Percentiles rank a stretch among this genome's conserved stretches.
Evolutionary conservation across 176 grass and related monocot species (phyloP).

Genomic region (Musa troglodytarum): DNA sequence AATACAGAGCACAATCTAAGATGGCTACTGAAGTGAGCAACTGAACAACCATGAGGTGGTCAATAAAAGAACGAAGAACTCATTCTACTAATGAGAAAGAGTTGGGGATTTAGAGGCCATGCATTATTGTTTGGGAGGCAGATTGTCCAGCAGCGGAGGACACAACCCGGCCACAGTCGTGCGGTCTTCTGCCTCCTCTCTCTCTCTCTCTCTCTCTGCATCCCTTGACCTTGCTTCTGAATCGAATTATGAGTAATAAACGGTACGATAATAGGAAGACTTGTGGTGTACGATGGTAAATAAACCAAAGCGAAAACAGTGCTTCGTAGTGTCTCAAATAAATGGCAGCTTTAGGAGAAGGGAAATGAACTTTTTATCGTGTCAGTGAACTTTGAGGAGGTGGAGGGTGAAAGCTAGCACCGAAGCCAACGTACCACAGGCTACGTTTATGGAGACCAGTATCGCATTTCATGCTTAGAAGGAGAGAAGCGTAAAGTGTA

Average conservation of each 20-base stretch:
- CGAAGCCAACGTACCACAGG: no score
- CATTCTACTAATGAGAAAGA: no score
- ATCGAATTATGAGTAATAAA: not conserved
- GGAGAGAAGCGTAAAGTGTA: not conserved
- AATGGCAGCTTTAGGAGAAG: no score
- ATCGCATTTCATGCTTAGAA: no score
- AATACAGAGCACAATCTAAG: not conserved
- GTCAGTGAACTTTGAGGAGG: no score
- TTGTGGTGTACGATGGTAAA: no score
- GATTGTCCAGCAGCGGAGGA: slow-evolving; percentile 7
- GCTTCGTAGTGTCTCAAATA: no score
- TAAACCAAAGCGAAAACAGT: no score
- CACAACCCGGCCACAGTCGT: not conserved
- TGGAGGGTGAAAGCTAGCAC: no score
- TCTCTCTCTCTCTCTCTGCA: not conserved
- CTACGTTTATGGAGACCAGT: no score
- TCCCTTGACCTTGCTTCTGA: not conserved
- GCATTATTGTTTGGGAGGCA: slow-evolving; percentile 12
- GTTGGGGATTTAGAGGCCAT: not conserved
- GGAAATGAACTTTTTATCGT: no score
- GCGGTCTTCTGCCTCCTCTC: not conserved
- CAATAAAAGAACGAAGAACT: no score
- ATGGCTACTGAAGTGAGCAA: not conserved
- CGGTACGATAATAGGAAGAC: not conserved
- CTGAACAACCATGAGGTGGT: not conserved